Conservation (phyloP, 2,329 filamentous ascomycete species). For the Botrytis tulipae region DNA sequence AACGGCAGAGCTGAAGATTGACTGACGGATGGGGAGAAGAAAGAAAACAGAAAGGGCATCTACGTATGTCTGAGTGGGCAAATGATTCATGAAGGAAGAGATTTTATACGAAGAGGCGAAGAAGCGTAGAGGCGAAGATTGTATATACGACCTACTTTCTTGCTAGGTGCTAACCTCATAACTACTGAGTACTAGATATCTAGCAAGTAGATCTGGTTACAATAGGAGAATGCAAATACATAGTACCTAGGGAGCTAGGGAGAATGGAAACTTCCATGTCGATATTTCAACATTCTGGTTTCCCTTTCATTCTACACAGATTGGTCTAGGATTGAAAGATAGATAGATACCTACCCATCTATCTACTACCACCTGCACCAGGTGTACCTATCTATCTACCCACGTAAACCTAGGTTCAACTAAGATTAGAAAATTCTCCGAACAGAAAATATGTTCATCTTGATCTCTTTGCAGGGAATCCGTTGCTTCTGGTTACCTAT, state of each 20-base stretch:
- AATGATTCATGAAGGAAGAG: not conserved
- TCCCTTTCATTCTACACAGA: not conserved
- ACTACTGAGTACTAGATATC: not conserved
- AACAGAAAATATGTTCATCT: not conserved
- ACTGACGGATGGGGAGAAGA: not conserved
- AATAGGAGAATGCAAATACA: not conserved
- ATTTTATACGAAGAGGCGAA: not conserved
- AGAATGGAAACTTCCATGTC: not conserved
- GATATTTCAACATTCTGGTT: not conserved
- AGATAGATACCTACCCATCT: not conserved
- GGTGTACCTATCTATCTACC: not conserved
- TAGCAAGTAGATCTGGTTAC: not conserved
- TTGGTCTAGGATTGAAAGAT: not conserved
- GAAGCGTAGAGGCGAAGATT: not conserved
- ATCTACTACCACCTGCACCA: not conserved
- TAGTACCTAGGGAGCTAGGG: not conserved
- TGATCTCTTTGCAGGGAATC: not conserved
- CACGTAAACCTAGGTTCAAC: not conserved
- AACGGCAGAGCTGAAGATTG: not conserved
- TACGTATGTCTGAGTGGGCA: not conserved
- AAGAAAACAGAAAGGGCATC: not conserved
- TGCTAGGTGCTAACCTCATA: not conserved
- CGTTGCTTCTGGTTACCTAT: not conserved
- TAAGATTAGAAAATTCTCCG: not conserved
- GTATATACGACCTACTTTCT: not conserved